Percentiles rank a stretch among this genome's conserved stretches.
phyloP scores from a whole-genome alignment of 1,139 yeast species.

The Zhuliangozyma blackwelliae region DNA sequence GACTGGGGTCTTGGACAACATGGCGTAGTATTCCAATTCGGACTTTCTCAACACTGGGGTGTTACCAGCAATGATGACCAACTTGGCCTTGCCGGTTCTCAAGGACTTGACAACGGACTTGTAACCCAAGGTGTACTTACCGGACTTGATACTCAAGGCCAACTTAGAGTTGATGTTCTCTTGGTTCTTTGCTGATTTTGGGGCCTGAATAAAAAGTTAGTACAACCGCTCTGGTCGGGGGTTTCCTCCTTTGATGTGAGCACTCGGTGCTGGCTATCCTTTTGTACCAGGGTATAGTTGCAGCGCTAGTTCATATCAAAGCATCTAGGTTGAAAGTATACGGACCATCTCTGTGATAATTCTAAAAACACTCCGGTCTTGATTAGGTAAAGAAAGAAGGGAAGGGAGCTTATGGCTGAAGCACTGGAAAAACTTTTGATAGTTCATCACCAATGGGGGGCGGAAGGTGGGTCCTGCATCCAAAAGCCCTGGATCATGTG shows the following conservation, averaged over 20 bases:
- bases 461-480: too few relatives aligned
- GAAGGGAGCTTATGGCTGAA: too few relatives aligned
- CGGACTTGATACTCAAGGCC: slow-evolving; percentile 97
- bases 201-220: slow-evolving; percentile 73
- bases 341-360: slow-evolving; percentile 95
- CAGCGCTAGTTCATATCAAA: too few relatives aligned
- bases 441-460: too few relatives aligned
- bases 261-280: too few relatives aligned
- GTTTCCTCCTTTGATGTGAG: too few relatives aligned
- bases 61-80: slow-evolving; percentile 97
- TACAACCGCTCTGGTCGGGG: too few relatives aligned
- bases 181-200: slow-evolving; percentile 73
- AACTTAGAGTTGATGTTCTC: slow-evolving; percentile 98
- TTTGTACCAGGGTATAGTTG: too few relatives aligned
- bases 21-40: slow-evolving; percentile 99
- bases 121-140: slow-evolving; percentile 99
- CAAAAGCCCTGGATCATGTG: slow-evolving; percentile 6
- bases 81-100: slow-evolving; percentile 99
- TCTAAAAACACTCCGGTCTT: slow-evolving; percentile 84
- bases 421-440: too few relatives aligned
- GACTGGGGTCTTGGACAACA: slow-evolving; percentile 98
- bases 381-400: slow-evolving; percentile 10
- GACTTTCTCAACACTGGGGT: slow-evolving; percentile 99
- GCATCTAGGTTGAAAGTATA: slow-evolving; percentile 26
- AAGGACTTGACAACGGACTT: slow-evolving; percentile 97